Evolutionary conservation across 768 basidiomycete species (phyloP).

Genomic region (Collybia sordida): DNA sequence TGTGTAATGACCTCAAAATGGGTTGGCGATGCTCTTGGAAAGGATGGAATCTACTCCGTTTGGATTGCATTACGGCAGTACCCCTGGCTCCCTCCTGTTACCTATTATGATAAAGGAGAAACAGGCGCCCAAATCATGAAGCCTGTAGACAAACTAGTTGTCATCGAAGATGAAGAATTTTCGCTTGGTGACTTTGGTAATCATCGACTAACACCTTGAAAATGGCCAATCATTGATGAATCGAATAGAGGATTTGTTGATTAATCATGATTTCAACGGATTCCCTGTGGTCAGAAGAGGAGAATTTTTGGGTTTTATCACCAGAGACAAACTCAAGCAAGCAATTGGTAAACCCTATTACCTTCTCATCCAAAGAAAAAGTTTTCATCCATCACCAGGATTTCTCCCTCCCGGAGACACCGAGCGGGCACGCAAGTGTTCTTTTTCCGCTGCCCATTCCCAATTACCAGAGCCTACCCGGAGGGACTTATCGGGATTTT

Average conservation of each 20-base stretch:
- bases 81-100: conserved; percentile 66
- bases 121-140: conserved; percentile 64
- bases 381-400: conserved; percentile 15
- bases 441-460: conserved; percentile 34
- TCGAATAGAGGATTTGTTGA: conserved; percentile 37
- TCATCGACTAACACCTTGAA: neutral
- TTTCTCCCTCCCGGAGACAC: conserved; percentile 28
- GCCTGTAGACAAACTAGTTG: conserved; percentile 45
- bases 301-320: conserved; percentile 60
- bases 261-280: conserved; percentile 50
- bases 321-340: conserved; percentile 49
- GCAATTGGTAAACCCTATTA: conserved; percentile 29
- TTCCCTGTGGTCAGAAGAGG: conserved; percentile 60
- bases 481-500: conserved; percentile 36
- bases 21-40: conserved; percentile 71
- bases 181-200: conserved; percentile 52
- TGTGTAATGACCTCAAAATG: conserved; percentile 77
- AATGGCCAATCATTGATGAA: conserved; percentile 2
- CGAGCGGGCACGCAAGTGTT: conserved; percentile 35
- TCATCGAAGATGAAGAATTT: conserved; percentile 48
- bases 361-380: neutral
- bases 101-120: conserved; percentile 65
- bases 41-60: conserved; percentile 67
- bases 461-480: conserved; percentile 24
- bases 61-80: conserved; percentile 75